Percentiles rank a stretch among this genome's conserved stretches.
Evolutionary conservation across 2,329 filamentous ascomycete genomes (phyloP).

Genomic region (Botryosphaeria dothidea): DNA sequence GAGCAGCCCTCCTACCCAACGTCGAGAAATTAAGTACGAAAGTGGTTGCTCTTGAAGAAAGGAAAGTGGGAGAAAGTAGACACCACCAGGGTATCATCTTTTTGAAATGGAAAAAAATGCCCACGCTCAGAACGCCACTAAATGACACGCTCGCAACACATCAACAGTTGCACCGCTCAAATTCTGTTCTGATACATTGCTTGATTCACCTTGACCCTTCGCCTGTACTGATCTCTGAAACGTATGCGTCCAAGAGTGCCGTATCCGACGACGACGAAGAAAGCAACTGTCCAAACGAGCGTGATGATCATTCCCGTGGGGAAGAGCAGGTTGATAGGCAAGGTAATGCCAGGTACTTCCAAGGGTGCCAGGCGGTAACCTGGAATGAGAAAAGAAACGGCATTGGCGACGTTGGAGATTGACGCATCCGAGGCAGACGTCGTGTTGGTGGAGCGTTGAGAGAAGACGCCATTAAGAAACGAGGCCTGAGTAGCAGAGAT

Average conservation of each 20-base stretch:
- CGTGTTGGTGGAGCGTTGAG: constrained; percentile 53
- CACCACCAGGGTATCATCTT: constrained; percentile 14
- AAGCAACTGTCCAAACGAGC: constrained; percentile 57
- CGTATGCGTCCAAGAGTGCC: constrained; percentile 68
- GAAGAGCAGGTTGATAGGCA: constrained; percentile 50
- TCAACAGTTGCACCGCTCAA: neutral
- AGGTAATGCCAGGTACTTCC: constrained; percentile 7
- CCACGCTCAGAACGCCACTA: neutral
- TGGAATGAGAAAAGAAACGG: constrained; percentile 62
- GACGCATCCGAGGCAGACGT: constrained; percentile 45
- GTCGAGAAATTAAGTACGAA: neutral
- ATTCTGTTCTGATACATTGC: neutral
- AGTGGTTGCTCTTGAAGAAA: neutral
- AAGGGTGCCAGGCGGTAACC: constrained; percentile 60
- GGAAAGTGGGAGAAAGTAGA: neutral
- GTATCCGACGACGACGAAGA: constrained; percentile 60
- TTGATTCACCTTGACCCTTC: constrained; percentile 48
- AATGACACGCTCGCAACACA: neutral
- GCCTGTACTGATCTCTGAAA: constrained; percentile 65
- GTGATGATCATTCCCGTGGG: constrained; percentile 70
- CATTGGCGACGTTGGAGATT: constrained; percentile 42
- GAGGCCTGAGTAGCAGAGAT: constrained; percentile 70
- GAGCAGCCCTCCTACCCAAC: neutral
- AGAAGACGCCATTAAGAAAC: constrained; percentile 72
- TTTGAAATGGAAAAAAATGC: neutral